Percentiles rank a stretch among this genome's conserved stretches.
These are phyloP conservation scores for Entomophthora muscae DNA, from an alignment of 371 early-diverging fungal genomes.

Conservation along the genomic window DNA sequence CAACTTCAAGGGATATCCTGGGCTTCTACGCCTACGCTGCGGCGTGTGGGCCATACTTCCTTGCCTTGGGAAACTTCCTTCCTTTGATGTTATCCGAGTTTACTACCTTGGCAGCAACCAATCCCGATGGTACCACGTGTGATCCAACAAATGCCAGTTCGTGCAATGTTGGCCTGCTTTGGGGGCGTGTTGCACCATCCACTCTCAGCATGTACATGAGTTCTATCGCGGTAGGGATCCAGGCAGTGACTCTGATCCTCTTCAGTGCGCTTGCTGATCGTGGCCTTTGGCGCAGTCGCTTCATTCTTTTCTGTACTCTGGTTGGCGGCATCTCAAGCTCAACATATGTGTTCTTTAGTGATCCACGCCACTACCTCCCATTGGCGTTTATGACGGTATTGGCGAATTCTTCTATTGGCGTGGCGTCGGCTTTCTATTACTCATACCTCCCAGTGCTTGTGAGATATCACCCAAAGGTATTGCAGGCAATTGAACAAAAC, in stretches of 20 bases:
- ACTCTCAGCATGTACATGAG: not conserved
- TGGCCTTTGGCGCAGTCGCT: slow-evolving; percentile 26
- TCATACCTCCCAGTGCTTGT: slow-evolving; percentile 34
- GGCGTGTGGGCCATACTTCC: not conserved
- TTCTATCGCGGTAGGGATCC: slow-evolving; percentile 19
- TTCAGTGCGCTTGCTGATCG: slow-evolving; percentile 41
- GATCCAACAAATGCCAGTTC: not conserved
- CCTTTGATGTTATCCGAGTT: not conserved
- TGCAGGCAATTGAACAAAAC: not conserved
- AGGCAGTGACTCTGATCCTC: slow-evolving; percentile 33
- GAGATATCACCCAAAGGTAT: slow-evolving; percentile 22
- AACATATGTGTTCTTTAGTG: slow-evolving; percentile 15
- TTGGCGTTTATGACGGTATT: slow-evolving; percentile 23
- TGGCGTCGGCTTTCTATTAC: slow-evolving; percentile 30
- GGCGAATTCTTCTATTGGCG: slow-evolving; percentile 26
- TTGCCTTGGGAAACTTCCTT: not conserved
- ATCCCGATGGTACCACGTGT: not conserved
- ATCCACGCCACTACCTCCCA: slow-evolving; percentile 17
- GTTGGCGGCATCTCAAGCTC: slow-evolving; percentile 18
- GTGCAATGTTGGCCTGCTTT: not conserved
- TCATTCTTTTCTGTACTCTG: slow-evolving; percentile 13
- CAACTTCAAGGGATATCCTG: not conserved
- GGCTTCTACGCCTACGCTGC: not conserved
- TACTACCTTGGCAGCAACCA: no score
- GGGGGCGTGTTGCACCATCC: not conserved